Evolutionary conservation across 2,329 filamentous ascomycete species (phyloP).

Genomic region (Fusarium brevicatenulatum): DNA sequence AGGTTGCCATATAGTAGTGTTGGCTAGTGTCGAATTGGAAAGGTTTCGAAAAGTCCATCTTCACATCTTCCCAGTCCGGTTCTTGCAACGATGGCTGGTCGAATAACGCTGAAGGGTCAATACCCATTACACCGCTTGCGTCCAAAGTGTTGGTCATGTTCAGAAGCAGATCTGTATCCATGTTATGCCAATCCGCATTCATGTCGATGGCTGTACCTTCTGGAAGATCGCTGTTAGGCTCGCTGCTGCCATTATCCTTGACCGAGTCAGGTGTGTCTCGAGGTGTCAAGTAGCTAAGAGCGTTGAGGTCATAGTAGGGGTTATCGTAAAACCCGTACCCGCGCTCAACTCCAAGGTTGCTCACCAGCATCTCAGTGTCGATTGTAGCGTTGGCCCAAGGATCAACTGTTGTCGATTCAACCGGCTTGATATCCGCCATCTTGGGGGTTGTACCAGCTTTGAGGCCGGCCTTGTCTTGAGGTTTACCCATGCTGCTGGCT

Average conservation of each 20-base stretch:
- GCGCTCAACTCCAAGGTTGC: slow-evolving; percentile 49
- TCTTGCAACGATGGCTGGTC: slow-evolving; percentile 35
- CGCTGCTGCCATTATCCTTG: slow-evolving; percentile 68
- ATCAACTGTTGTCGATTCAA: slow-evolving; percentile 39
- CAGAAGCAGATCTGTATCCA: slow-evolving; percentile 56
- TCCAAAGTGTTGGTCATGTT: slow-evolving; percentile 53
- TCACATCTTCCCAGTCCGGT: slow-evolving; percentile 62
- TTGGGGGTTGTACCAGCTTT: slow-evolving; percentile 48
- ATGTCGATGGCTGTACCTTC: slow-evolving; percentile 65
- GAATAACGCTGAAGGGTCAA: slow-evolving; percentile 46
- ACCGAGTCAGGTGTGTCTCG: slow-evolving; percentile 73
- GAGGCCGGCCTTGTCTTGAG: slow-evolving; percentile 48
- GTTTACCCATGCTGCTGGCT: slow-evolving; percentile 57
- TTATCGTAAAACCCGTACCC: slow-evolving; percentile 49
- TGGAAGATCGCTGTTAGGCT: slow-evolving; percentile 70
- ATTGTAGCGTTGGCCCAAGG: slow-evolving; percentile 58
- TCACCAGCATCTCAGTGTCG: slow-evolving; percentile 58
- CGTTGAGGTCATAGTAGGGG: slow-evolving; percentile 55
- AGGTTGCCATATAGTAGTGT: slow-evolving; percentile 49
- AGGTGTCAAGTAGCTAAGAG: slow-evolving; percentile 66
- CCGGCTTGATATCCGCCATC: slow-evolving; percentile 43
- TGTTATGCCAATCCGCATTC: slow-evolving; percentile 60
- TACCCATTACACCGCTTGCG: slow-evolving; percentile 17
- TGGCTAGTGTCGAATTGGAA: slow-evolving; percentile 61
- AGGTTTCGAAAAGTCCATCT: slow-evolving; percentile 62